Conservation (phyloP, 805 yeast species). For the Starmerella powellii region DNA sequence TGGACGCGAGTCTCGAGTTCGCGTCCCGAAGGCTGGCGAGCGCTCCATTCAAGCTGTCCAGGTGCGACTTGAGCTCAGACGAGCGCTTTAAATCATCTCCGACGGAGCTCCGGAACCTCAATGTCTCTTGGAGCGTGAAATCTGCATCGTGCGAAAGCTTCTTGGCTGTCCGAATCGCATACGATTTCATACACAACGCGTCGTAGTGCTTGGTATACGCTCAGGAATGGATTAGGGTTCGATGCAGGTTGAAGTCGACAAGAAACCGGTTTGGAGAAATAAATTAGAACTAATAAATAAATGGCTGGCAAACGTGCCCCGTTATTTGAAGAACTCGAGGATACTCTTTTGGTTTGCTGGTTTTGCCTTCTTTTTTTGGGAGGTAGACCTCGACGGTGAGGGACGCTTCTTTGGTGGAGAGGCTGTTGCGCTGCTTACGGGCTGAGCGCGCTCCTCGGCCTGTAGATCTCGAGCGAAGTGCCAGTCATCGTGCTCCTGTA, state of each 20-base stretch:
- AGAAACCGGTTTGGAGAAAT: no score
- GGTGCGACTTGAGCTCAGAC: not conserved
- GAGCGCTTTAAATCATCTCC: conserved; percentile 1
- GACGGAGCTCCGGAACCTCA: not conserved
- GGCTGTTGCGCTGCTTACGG: no score
- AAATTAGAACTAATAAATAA: not conserved
- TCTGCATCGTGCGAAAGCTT: conserved; percentile 4
- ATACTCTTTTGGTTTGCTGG: conserved; percentile 11
- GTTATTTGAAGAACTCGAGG: conserved; percentile 12
- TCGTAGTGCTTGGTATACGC: not conserved
- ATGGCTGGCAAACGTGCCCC: not conserved
- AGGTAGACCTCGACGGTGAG: no score
- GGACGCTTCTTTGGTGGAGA: no score
- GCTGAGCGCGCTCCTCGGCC: not conserved
- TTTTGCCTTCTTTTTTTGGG: not conserved
- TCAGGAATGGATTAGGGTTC: not conserved
- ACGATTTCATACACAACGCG: not conserved
- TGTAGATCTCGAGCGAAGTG: conserved; percentile 31
- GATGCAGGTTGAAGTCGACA: not conserved
- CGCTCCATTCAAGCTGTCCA: not conserved
- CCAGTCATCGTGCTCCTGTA: conserved; percentile 33
- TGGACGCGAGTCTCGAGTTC: conserved; percentile 1
- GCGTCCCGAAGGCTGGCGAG: not conserved
- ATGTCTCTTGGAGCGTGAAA: conserved; percentile 1
- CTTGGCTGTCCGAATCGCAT: not conserved